Evolutionary conservation across 2,329 filamentous ascomycete genomes (phyloP).

Genomic region (Shiraia sp.): DNA sequence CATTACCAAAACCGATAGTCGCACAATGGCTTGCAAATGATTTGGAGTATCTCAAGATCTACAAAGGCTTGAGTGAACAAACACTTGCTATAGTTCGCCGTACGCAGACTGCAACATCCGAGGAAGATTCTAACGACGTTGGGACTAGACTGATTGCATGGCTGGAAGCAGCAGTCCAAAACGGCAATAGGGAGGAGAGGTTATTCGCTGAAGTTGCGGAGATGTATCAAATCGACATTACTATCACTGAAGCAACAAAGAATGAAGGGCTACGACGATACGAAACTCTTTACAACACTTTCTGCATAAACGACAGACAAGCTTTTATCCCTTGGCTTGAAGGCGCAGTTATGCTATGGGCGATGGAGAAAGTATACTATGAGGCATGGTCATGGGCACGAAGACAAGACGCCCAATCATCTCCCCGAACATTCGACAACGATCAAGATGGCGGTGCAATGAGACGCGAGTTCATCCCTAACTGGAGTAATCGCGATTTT

Average conservation of each 20-base stretch:
- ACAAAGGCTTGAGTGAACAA: slow-evolving; percentile 19
- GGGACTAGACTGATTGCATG: slow-evolving; percentile 31
- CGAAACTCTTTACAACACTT: slow-evolving; percentile 29
- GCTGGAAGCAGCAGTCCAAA: slow-evolving; percentile 37
- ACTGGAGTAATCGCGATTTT: slow-evolving; percentile 69
- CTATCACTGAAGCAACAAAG: slow-evolving; percentile 19
- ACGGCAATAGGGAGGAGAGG: slow-evolving; percentile 34
- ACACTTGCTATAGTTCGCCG: slow-evolving; percentile 13
- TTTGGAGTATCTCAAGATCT: slow-evolving; percentile 37
- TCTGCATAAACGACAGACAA: slow-evolving; percentile 7
- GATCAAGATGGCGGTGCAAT: slow-evolving; percentile 69
- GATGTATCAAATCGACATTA: slow-evolving; percentile 28
- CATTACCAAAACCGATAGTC: slow-evolving; percentile 34
- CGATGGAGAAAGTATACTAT: slow-evolving; percentile 41
- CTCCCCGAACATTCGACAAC: slow-evolving; percentile 25
- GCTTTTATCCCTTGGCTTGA: slow-evolving; percentile 39
- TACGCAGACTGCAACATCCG: slow-evolving; percentile 12
- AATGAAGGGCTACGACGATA: slow-evolving; percentile 34
- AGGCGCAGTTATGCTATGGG: slow-evolving; percentile 37
- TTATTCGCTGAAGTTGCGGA: slow-evolving; percentile 39
- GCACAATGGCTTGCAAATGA: slow-evolving; percentile 42
- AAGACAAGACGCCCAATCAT: slow-evolving; percentile 21
- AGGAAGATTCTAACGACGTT: slow-evolving; percentile 20
- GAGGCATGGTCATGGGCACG: slow-evolving; percentile 41
- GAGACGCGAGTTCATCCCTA: slow-evolving; percentile 67